Percentiles rank a stretch among this genome's conserved stretches.
Conservation (phyloP, 371 early-diverging fungal genomes). For the Mortierella sp. region DNA sequence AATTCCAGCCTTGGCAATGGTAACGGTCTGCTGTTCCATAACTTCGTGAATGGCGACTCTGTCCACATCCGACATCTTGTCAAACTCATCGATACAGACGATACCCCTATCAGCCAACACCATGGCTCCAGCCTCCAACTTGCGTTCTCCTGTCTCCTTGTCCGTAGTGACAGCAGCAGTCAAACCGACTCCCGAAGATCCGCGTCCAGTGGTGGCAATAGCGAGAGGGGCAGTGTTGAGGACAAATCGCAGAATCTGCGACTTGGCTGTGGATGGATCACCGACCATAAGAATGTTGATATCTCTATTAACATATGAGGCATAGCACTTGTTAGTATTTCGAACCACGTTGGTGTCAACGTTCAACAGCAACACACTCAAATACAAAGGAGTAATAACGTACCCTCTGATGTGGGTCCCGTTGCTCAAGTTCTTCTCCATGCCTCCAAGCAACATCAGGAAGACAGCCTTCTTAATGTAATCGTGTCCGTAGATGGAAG, state of each 20-base stretch:
- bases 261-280: constrained; percentile 98
- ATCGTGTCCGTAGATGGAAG: constrained; percentile 98
- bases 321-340: background rate
- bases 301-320: constrained; percentile 69
- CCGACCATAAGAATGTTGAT: constrained; percentile 98
- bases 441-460: constrained; percentile 95
- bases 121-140: constrained; percentile 99
- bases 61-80: constrained; percentile 99
- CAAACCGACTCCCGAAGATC: constrained; percentile 98
- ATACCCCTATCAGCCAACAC: constrained; percentile 99
- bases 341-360: background rate
- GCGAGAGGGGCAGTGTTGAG: constrained; percentile 93
- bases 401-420: constrained; percentile 97
- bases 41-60: constrained; percentile 99
- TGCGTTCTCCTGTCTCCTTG: constrained; percentile 75
- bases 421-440: constrained; percentile 94
- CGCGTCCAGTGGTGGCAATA: constrained; percentile 97
- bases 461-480: constrained; percentile 97
- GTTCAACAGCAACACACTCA: background rate
- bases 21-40: constrained; percentile 99
- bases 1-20: constrained; percentile 99
- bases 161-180: constrained; percentile 94
- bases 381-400: background rate
- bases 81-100: constrained; percentile 99
- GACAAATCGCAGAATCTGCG: constrained; percentile 93